Evolutionary conservation across 371 early-diverging fungal species (phyloP), one percentile per base, ranked within the genome.

Genomic region (Mortierella sp.): DNA sequence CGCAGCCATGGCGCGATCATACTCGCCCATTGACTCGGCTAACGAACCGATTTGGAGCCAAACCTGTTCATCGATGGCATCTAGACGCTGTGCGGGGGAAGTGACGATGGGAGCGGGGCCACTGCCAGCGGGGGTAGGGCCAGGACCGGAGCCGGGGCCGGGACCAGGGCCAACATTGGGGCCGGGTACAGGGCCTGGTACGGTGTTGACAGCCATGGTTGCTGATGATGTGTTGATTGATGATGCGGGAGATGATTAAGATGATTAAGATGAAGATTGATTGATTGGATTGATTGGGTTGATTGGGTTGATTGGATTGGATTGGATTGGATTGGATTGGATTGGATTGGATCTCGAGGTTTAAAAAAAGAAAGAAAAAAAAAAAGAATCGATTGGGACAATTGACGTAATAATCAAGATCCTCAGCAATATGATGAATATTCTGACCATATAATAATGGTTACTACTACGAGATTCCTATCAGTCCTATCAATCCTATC

Each of bases 41-140:
- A 93, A 65, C 2, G 80, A 68, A 16, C 95, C 96, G 65, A 94
- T 83, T 63, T 91, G 92, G 54, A 94, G 80, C 95, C 95, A 95
- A 49, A 92, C 87, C 66, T 93, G 90, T 68, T 94, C 95, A 63
- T 94, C 94, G 70, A 91, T 86, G 35, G 87, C 83, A 47, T 88
- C 87, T 55, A 95, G 84, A 47, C 90, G 88, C 79, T 93, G 93
- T 24, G 90, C 80, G 62, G 90, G 73, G 10, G 87, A 87, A 22
- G 70, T 65, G 28, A 83, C 77, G 57, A 70, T 60, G 37, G 86
- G 73, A 16, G 77, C 63, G 9, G 65, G 59, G 5, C 62, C 66
- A 26, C 66, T 52, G 0, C 52, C 68, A 14, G 73, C 26, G 8
- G 72, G 72, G 20, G 30, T 55, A 20, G 75, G 73, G 30, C 70